Evolutionary conservation across 495 filamentous ascomycete species (phyloP).

Genomic region (Beverwykella pulmonaria): DNA sequence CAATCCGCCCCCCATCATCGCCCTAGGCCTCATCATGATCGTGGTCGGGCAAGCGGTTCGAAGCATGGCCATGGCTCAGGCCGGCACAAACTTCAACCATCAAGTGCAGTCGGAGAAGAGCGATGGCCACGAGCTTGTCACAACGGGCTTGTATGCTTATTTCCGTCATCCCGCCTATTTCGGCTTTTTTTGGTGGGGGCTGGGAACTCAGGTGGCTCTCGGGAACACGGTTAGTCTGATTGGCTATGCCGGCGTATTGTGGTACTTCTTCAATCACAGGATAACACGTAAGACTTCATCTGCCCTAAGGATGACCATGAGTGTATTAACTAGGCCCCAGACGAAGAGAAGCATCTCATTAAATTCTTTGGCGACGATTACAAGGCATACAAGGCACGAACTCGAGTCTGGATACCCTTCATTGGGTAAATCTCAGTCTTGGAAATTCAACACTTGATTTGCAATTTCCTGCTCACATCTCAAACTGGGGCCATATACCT

Average conservation of each 20-base stretch:
- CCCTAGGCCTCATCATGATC: slow-evolving; percentile 66
- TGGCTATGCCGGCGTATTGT: slow-evolving; percentile 73
- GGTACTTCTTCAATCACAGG: slow-evolving; percentile 76
- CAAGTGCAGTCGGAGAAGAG: slow-evolving; percentile 69
- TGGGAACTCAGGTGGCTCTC: slow-evolving; percentile 90
- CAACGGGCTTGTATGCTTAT: slow-evolving; percentile 63
- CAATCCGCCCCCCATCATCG: slow-evolving; percentile 35
- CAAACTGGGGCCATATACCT: too few species aligned
- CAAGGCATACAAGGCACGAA: slow-evolving; percentile 65
- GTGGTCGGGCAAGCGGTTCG: slow-evolving; percentile 71
- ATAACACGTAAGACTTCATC: slow-evolving; percentile 62
- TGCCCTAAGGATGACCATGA: slow-evolving; percentile 6
- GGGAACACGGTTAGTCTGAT: slow-evolving; percentile 80
- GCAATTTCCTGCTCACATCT: too few species aligned
- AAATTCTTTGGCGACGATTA: slow-evolving; percentile 87
- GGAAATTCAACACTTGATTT: neutral
- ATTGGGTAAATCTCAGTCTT: slow-evolving; percentile 41
- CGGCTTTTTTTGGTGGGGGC: slow-evolving; percentile 96
- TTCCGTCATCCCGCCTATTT: slow-evolving; percentile 91
- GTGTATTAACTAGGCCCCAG: slow-evolving; percentile 41
- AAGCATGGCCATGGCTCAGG: slow-evolving; percentile 81
- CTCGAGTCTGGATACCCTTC: slow-evolving; percentile 78
- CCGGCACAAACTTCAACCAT: slow-evolving; percentile 91
- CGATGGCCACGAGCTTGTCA: slow-evolving; percentile 76
- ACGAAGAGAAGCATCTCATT: slow-evolving; percentile 77